These are phyloP conservation scores for Tylopilus intermedius DNA, from an alignment of 768 basidiomycete genomes.

Conservation along the genomic window DNA sequence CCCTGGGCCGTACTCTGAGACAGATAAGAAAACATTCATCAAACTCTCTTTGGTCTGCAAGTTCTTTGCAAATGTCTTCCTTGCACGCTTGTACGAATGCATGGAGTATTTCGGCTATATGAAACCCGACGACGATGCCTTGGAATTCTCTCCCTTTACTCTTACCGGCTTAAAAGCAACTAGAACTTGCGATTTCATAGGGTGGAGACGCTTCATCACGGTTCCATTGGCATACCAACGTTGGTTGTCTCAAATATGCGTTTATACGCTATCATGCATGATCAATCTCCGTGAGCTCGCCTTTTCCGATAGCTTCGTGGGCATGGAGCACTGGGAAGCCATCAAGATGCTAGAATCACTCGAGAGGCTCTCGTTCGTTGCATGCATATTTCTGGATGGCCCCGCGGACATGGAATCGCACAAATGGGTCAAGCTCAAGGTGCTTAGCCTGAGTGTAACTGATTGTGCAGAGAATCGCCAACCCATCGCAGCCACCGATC, in stretches of 20 bases:
- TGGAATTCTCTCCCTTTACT: too few species aligned
- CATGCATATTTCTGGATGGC: not conserved
- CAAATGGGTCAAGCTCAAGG: constrained; percentile 1
- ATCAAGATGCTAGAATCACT: constrained; percentile 12
- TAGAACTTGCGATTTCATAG: constrained; percentile 17
- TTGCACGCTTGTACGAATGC: constrained; percentile 37
- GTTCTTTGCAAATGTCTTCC: constrained; percentile 36
- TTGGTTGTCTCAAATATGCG: not conserved
- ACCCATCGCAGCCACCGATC: not conserved
- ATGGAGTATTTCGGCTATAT: constrained; percentile 22
- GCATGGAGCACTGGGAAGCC: constrained; percentile 11
- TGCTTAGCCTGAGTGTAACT: not conserved
- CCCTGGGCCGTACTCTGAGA: not conserved
- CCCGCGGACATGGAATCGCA: not conserved
- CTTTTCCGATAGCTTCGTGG: constrained; percentile 9
- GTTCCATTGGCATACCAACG: not conserved
- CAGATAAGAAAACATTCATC: not conserved
- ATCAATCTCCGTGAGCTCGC: constrained; percentile 10
- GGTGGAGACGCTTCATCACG: not conserved
- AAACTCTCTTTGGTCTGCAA: constrained; percentile 39
- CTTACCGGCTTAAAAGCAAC: constrained; percentile 15
- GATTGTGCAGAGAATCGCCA: not conserved
- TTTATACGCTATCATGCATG: constrained; percentile 13
- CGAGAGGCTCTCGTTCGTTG: constrained; percentile 11
- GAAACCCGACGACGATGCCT: constrained; percentile 1